These are phyloP conservation scores for Xylaria intraflava DNA, from an alignment of 495 filamentous ascomycete species.

Conservation along the genomic window DNA sequence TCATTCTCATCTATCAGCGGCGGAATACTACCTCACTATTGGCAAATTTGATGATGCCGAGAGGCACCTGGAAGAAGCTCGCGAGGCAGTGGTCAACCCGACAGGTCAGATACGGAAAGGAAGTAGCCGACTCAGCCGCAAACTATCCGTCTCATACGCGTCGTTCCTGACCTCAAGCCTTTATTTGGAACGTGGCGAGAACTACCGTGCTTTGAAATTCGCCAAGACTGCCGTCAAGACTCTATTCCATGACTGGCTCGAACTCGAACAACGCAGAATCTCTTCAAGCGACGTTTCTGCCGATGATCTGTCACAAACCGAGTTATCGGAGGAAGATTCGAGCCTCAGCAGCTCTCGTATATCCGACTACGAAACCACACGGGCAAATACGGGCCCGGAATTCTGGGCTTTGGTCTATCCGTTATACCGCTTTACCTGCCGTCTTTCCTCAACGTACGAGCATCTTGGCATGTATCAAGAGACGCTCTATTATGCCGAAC, in stretches of 20 bases:
- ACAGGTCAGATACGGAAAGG: slow-evolving; percentile 12
- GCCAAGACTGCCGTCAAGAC: slow-evolving; percentile 60
- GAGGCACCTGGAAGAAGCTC: slow-evolving; percentile 33
- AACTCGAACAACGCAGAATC: slow-evolving; percentile 46
- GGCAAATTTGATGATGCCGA: slow-evolving; percentile 56
- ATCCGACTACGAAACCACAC: slow-evolving; percentile 9
- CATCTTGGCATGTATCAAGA: slow-evolving; percentile 83
- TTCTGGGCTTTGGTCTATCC: slow-evolving; percentile 77
- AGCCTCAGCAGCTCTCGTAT: slow-evolving; percentile 22
- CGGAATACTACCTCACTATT: slow-evolving; percentile 65
- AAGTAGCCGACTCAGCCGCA: slow-evolving; percentile 25
- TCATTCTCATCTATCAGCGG: slow-evolving; percentile 59
- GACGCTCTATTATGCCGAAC: slow-evolving; percentile 81
- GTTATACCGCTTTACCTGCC: slow-evolving; percentile 60
- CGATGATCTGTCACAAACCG: slow-evolving; percentile 29
- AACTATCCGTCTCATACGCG: slow-evolving; percentile 43
- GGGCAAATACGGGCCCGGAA: slow-evolving; percentile 47
- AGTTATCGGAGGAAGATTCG: slow-evolving; percentile 26
- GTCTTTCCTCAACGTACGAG: slow-evolving; percentile 69
- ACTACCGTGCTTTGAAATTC: slow-evolving; percentile 57
- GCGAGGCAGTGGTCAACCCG: slow-evolving; percentile 18
- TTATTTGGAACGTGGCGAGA: slow-evolving; percentile 55
- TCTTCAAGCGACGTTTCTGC: slow-evolving; percentile 19
- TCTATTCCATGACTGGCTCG: slow-evolving; percentile 64
- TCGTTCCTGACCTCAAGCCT: slow-evolving; percentile 57